phyloP scores from a whole-genome alignment of 2,329 filamentous ascomycete species.

The Parafenestella ontariensis region DNA sequence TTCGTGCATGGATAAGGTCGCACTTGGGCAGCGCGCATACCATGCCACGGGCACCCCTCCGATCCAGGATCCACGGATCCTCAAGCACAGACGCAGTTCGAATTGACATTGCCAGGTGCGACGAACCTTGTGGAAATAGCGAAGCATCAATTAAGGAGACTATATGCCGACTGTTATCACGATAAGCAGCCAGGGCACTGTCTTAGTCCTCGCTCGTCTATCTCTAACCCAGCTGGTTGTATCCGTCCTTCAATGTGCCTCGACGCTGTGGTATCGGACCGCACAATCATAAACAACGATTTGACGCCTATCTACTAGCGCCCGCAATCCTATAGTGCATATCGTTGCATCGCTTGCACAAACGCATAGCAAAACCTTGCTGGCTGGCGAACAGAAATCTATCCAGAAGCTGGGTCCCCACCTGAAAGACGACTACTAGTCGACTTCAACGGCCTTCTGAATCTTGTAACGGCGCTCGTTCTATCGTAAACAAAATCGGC shows the following conservation, averaged over 20 bases:
- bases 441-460: background rate
- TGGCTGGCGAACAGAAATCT: background rate
- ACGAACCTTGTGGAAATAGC: too few relatives aligned
- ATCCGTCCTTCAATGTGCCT: background rate
- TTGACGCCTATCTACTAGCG: background rate
- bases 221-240: background rate
- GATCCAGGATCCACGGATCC: background rate
- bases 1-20: background rate
- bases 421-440: background rate
- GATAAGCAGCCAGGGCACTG: too few relatives aligned
- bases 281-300: background rate
- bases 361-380: background rate
- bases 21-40: background rate
- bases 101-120: background rate
- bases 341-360: background rate
- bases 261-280: background rate
- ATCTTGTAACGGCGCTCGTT: slow-evolving; percentile 31
- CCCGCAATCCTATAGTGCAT: background rate
- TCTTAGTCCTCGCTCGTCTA: background rate
- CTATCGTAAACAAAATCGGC: slow-evolving; percentile 58
- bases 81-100: background rate
- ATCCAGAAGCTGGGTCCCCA: background rate
- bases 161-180: background rate
- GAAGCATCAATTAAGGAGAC: background rate
- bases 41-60: background rate